Conservation (phyloP, 2,329 filamentous ascomycete genomes). For the Lasiodiplodia hormozganensis region DNA sequence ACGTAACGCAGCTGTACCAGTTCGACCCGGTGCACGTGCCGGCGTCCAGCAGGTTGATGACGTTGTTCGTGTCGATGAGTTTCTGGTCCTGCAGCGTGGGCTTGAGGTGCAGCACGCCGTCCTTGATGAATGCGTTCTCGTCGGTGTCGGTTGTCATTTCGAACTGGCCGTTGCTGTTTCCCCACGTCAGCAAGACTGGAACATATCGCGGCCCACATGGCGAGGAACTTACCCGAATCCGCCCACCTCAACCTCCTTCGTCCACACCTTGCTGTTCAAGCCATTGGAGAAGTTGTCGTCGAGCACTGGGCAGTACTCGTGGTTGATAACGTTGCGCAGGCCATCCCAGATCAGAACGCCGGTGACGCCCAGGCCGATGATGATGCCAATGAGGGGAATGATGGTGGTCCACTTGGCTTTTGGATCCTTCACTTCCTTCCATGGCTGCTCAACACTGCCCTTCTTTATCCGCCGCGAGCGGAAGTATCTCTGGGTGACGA, state of each 20-base stretch:
- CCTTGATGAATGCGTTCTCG: conserved; percentile 76
- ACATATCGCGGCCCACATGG: no score
- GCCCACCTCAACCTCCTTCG: conserved; percentile 75
- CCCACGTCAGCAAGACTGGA: conserved; percentile 31
- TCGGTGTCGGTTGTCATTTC: conserved; percentile 74
- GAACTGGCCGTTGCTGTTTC: conserved; percentile 76
- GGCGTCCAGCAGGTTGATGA: conserved; percentile 71
- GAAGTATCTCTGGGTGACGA: conserved; percentile 62
- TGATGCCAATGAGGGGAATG: conserved; percentile 74
- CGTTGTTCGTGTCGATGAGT: conserved; percentile 69
- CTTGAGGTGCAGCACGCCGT: conserved; percentile 75
- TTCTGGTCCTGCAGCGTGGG: conserved; percentile 71
- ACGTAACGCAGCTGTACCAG: conserved; percentile 68
- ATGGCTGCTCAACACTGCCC: conserved; percentile 77
- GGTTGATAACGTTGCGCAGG: conserved; percentile 71
- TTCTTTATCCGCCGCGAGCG: conserved; percentile 76
- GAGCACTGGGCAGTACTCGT: conserved; percentile 74
- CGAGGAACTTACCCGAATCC: conserved; percentile 71
- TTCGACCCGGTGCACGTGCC: conserved; percentile 71
- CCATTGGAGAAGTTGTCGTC: conserved; percentile 69
- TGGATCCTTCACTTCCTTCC: conserved; percentile 74
- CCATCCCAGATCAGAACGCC: conserved; percentile 80
- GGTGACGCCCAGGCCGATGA: conserved; percentile 71
- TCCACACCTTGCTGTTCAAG: conserved; percentile 70
- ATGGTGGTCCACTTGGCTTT: conserved; percentile 89